Evolutionary conservation across 2,329 filamentous ascomycete genomes (phyloP).

Genomic region (Ceratocystis smalleyi): DNA sequence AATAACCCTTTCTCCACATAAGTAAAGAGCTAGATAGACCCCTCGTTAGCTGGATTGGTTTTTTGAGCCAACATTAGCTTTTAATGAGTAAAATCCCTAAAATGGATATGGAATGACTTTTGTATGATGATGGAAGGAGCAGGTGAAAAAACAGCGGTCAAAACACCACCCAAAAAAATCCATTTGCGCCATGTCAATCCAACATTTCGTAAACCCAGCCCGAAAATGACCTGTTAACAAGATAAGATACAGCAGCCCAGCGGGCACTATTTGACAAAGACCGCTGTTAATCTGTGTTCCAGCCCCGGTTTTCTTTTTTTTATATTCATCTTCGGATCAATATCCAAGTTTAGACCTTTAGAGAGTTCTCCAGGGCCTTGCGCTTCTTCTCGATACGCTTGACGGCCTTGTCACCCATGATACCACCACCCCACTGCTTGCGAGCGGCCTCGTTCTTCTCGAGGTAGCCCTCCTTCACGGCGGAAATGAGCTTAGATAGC

Average conservation of each 20-base stretch:
- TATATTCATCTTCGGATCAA: slow-evolving; percentile 5
- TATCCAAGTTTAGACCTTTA: slow-evolving; percentile 69
- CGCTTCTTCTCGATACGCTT: slow-evolving; percentile 65
- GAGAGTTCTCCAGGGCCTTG: slow-evolving; percentile 84
- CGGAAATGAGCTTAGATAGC: slow-evolving; percentile 87
- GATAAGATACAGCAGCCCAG: slow-evolving; percentile 13
- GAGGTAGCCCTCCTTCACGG: slow-evolving; percentile 95
- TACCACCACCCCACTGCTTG: slow-evolving; percentile 97
- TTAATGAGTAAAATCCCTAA: too few relatives aligned
- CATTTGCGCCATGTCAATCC: slow-evolving; percentile 16
- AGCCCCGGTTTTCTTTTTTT: slow-evolving; percentile 15
- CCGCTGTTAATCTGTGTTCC: slow-evolving; percentile 13
- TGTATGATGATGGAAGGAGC: not conserved
- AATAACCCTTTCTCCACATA: too few relatives aligned
- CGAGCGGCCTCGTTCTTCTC: slow-evolving; percentile 87
- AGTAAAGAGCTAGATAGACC: too few relatives aligned
- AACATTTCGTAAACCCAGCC: slow-evolving; percentile 1
- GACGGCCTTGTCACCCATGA: slow-evolving; percentile 93
- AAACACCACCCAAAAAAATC: slow-evolving; percentile 10
- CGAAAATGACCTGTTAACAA: slow-evolving; percentile 10
- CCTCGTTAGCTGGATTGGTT: too few relatives aligned
- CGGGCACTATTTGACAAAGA: slow-evolving; percentile 12
- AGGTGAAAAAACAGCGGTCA: not conserved
- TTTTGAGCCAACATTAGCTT: too few relatives aligned
- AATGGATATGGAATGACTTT: not conserved